Evolutionary conservation across 176 grass and related monocot species (phyloP).

Genomic region (Phragmites australis): DNA sequence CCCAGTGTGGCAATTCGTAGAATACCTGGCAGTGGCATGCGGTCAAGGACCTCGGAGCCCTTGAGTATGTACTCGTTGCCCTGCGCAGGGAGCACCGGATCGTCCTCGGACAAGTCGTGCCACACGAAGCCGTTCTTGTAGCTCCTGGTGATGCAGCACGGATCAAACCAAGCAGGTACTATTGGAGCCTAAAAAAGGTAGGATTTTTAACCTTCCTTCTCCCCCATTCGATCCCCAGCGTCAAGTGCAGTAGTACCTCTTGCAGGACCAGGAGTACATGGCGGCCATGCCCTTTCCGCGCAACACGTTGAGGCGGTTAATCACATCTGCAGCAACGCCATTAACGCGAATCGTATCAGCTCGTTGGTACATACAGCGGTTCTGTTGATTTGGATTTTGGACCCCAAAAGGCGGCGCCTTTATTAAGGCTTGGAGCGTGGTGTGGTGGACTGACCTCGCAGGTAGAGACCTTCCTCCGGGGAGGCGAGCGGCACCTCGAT

Average conservation of each 20-base stretch:
- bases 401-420: slow-evolving; percentile 15
- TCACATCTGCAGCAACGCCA: slow-evolving; percentile 65
- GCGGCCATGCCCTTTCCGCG: slow-evolving; percentile 82
- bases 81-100: slow-evolving; percentile 64
- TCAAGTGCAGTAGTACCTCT: slow-evolving; percentile 51
- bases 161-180: slow-evolving; percentile 20
- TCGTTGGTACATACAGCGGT: background rate
- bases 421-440: background rate
- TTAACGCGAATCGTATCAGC: slow-evolving; percentile 26
- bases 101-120: slow-evolving; percentile 82
- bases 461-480: slow-evolving; percentile 75
- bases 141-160: slow-evolving; percentile 49
- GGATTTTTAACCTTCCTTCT: background rate
- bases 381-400: slow-evolving; percentile 13
- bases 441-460: slow-evolving; percentile 60
- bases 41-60: slow-evolving; percentile 73
- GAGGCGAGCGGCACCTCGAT: slow-evolving; percentile 88
- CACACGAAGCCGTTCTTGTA: slow-evolving; percentile 96
- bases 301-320: slow-evolving; percentile 84
- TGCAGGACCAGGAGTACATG: slow-evolving; percentile 99
- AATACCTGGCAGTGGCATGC: slow-evolving; percentile 48
- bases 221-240: background rate
- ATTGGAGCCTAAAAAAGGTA: background rate
- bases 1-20: background rate
- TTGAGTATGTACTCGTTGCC: slow-evolving; percentile 88